Evolutionary conservation across 768 basidiomycete species (phyloP).

Genomic region (Lentinula boryana): DNA sequence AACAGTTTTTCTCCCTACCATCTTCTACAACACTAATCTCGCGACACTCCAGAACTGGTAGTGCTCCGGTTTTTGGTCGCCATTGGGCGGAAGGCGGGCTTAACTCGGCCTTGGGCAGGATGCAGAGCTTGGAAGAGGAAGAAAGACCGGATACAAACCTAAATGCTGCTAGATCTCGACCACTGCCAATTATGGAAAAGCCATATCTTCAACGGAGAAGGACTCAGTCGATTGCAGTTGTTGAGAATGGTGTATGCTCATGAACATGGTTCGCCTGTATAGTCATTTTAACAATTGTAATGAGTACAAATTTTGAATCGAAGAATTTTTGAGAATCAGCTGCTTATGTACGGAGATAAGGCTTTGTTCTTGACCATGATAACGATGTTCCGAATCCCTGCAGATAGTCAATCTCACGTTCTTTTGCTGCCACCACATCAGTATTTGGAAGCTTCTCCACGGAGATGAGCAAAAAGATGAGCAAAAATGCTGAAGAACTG

Average conservation of each 20-base stretch:
- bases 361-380: background rate
- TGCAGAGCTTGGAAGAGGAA: background rate
- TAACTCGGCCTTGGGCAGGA: background rate
- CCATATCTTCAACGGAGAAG: background rate
- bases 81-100: background rate
- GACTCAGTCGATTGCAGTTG: background rate
- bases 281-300: too few relatives aligned
- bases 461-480: background rate
- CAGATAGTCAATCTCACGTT: background rate
- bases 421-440: background rate
- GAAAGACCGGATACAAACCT: background rate
- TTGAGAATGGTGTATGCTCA: background rate
- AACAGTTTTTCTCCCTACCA: conserved; percentile 15
- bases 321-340: background rate
- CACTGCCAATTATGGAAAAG: background rate
- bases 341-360: too few relatives aligned
- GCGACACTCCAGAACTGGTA: conserved; percentile 13
- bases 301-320: too few relatives aligned
- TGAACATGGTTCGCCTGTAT: background rate
- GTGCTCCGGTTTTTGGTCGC: conserved; percentile 14
- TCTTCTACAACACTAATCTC: conserved; percentile 6
- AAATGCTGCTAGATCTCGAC: background rate
- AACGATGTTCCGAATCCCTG: background rate
- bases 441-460: background rate
- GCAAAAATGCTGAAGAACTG: background rate